Evolutionary conservation across 1,284 basidiomycete species (phyloP).

Genomic region (Pseudozyma sp.): DNA sequence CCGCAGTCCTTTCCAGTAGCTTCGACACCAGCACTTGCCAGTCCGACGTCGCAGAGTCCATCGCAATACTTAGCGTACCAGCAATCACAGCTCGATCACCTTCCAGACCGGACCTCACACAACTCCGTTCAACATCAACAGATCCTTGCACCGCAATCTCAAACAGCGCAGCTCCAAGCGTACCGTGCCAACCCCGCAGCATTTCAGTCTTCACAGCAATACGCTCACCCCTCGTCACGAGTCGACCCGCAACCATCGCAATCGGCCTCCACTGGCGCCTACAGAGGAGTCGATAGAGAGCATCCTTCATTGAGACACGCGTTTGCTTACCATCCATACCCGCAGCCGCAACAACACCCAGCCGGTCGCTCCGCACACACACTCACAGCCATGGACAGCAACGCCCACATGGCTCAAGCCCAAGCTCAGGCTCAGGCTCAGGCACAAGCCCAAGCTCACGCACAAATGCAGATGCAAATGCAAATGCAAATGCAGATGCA

Average conservation of each 20-base stretch:
- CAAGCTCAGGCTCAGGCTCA: constrained; percentile 56
- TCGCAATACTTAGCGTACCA: background rate
- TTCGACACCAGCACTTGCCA: constrained; percentile 15
- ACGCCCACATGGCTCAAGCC: constrained; percentile 40
- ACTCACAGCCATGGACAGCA: constrained; percentile 34
- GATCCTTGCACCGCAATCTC: background rate
- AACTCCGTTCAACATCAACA: background rate
- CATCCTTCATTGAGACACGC: constrained; percentile 33
- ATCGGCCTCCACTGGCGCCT: background rate
- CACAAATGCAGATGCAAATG: constrained; percentile 40
- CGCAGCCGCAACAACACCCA: constrained; percentile 1
- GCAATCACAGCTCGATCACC: constrained; percentile 4
- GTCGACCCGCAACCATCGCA: constrained; percentile 1
- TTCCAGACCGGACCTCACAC: constrained; percentile 2
- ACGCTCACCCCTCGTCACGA: background rate
- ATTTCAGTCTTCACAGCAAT: background rate
- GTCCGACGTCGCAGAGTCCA: constrained; percentile 3
- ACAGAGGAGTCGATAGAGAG: constrained; percentile 8
- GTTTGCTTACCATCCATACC: constrained; percentile 26
- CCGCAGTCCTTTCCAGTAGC: constrained; percentile 3
- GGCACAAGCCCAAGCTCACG: constrained; percentile 49
- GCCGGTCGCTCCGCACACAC: constrained; percentile 8
- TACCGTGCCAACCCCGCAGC: constrained; percentile 8
- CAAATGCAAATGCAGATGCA: constrained; percentile 49
- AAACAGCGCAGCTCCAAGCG: background rate